A percentile compares a stretch with the other conserved stretches of the same genome.
Conservation (phyloP, 2,329 filamentous ascomycete species). For the Triangularia setosa region DNA sequence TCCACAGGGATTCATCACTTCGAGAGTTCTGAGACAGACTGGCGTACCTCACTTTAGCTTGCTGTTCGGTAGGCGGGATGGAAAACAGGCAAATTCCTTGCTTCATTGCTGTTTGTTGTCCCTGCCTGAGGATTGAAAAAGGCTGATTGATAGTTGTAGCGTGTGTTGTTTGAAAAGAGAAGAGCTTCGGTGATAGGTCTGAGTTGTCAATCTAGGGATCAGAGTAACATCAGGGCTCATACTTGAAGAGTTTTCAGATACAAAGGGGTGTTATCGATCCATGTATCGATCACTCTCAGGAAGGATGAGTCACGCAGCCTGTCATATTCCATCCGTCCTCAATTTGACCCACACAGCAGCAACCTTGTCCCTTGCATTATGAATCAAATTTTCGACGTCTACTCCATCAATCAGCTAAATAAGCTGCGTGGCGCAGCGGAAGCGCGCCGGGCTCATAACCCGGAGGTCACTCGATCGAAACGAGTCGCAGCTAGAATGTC, state of each 20-base stretch:
- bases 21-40: too few relatives aligned
- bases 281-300: not conserved
- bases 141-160: too few relatives aligned
- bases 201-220: not conserved
- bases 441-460: conserved; percentile 11
- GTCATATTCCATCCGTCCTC: not conserved
- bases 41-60: not conserved
- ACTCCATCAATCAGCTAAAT: not conserved
- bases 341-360: not conserved
- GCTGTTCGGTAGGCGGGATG: not conserved
- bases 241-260: too few relatives aligned
- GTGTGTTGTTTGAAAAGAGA: not conserved
- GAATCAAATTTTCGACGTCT: not conserved
- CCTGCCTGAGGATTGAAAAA: too few relatives aligned
- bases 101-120: too few relatives aligned
- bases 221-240: too few relatives aligned
- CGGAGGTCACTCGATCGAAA: conserved; percentile 11
- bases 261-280: too few relatives aligned
- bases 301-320: not conserved
- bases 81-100: not conserved
- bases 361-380: not conserved
- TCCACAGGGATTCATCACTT: too few relatives aligned
- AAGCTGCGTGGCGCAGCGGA: conserved; percentile 10
- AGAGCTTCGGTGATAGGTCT: not conserved
- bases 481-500: conserved; percentile 3